phyloP scores from a whole-genome alignment of 257 asterid species.

The Scutellaria baicalensis region DNA sequence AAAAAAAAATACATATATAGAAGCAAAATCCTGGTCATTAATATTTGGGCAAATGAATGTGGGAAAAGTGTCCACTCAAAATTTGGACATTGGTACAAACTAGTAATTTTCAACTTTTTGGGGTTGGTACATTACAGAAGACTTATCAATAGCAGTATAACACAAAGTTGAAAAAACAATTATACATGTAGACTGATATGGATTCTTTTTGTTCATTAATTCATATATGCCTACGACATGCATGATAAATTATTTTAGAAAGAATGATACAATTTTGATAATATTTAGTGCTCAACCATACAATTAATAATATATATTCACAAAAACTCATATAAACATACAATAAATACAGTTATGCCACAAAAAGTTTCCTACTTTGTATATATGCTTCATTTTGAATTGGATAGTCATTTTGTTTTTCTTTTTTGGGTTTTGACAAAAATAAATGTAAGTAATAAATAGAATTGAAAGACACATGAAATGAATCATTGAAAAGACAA shows the following conservation, averaged over 20 bases:
- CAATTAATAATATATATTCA: too few species aligned
- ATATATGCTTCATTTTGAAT: neutral
- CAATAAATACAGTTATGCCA: too few species aligned
- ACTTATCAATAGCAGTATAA: neutral
- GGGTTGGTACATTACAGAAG: neutral
- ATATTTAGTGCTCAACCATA: too few species aligned
- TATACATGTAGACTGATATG: too few species aligned
- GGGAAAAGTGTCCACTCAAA: neutral
- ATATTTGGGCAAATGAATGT: neutral
- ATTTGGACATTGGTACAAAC: neutral
- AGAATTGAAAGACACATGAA: neutral
- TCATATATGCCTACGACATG: too few species aligned
- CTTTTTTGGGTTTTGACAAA: neutral
- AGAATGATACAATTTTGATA: too few species aligned
- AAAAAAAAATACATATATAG: neutral
- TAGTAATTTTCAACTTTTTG: neutral
- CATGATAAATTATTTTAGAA: too few species aligned
- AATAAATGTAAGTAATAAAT: neutral
- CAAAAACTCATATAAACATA: too few species aligned
- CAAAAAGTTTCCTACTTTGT: too few species aligned
- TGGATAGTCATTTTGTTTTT: neutral
- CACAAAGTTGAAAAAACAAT: too few species aligned
- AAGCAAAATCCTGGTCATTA: neutral
- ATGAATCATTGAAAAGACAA: neutral
- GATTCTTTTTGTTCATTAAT: too few species aligned